A percentile compares a stretch with the other conserved stretches of the same genome.
Evolutionary conservation across 2,329 filamentous ascomycete species (phyloP).

Genomic region (Blumeria hordei): DNA sequence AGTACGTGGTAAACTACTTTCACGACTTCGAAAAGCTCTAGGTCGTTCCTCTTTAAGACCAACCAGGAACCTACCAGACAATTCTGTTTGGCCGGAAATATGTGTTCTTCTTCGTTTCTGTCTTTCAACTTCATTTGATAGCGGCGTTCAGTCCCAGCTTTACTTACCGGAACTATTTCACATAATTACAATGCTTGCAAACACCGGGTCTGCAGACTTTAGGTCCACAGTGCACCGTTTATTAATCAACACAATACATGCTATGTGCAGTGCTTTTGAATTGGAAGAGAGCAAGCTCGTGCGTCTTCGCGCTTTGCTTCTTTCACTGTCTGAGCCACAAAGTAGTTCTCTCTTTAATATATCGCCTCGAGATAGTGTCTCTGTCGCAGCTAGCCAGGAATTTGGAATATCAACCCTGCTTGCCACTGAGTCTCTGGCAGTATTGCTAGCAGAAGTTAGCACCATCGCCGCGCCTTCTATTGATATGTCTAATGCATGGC

Average conservation of each 20-base stretch:
- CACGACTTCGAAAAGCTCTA: conserved; percentile 38
- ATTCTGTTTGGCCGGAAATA: conserved; percentile 44
- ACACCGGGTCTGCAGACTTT: conserved; percentile 33
- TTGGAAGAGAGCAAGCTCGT: conserved; percentile 28
- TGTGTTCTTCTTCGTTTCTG: conserved; percentile 43
- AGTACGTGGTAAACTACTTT: conserved; percentile 38
- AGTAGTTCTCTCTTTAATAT: conserved; percentile 32
- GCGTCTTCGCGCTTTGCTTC: conserved; percentile 26
- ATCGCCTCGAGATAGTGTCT: conserved; percentile 26
- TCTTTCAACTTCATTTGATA: conserved; percentile 41
- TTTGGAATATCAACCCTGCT: conserved; percentile 15
- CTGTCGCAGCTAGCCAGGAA: conserved; percentile 29
- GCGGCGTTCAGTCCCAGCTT: conserved; percentile 39
- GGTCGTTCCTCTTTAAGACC: conserved; percentile 42
- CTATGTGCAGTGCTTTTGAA: conserved; percentile 39
- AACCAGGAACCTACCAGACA: conserved; percentile 40
- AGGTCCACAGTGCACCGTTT: conserved; percentile 35
- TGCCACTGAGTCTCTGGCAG: conserved; percentile 36
- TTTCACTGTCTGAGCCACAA: conserved; percentile 32
- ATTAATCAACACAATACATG: conserved; percentile 41
- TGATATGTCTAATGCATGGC: conserved; percentile 43
- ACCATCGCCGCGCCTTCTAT: conserved; percentile 36
- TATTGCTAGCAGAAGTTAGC: conserved; percentile 37
- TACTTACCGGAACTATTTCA: conserved; percentile 48
- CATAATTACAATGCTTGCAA: conserved; percentile 45